Evolutionary conservation across 768 basidiomycete genomes (phyloP), one percentile per base, ranked within the genome.

Genomic region (Collybiopsis luxurians): DNA sequence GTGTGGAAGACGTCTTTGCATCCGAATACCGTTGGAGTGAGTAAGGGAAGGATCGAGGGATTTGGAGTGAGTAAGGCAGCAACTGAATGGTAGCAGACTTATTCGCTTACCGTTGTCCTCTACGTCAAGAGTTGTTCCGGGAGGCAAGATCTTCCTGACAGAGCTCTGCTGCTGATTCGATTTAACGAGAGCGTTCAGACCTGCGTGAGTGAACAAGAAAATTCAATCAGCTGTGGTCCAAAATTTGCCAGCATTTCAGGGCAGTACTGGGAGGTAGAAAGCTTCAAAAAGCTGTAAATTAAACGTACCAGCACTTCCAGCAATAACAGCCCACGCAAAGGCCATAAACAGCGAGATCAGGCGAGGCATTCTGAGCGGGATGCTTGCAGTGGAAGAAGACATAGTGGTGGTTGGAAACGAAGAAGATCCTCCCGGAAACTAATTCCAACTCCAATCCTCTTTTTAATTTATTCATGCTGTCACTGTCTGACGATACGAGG

Each of bases 121-220:
- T 59, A 83, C 71, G 40, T 63, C 58, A 27, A 81, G 61, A 7
- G 63, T 56, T 11, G 71, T 69, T 21, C 71, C 72, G 11, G 68
- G 19, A 2, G 75, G 70, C 3, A 72, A 73, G 36, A 61, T 51
- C 30, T 64, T 67, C 52, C 54, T 67, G 42, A 81, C 59, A 13
- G 46, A 36, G 28, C 62, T 63, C 61, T 78, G 73, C 55, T 71
- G 58, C 45, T 73, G 65, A 60, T 79, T 73, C 13, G 79, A 74
- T 59, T 75, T 74, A 56, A 77, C 69, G 46, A 75, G 57, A 7
- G 76, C 74, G 59, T 75, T 77, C 28, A 79, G 69, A 38, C 71
- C 77, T 78, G 30, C 31, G n/a, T n/a, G n/a, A n/a, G n/a, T n/a
- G n/a, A n/a, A n/a, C n/a, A n/a, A n/a, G n/a, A n/a, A n/a, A n/a